These are phyloP conservation scores for Puccinia novopanici DNA, from an alignment of 1,284 basidiomycete genomes.

Conservation along the genomic window DNA sequence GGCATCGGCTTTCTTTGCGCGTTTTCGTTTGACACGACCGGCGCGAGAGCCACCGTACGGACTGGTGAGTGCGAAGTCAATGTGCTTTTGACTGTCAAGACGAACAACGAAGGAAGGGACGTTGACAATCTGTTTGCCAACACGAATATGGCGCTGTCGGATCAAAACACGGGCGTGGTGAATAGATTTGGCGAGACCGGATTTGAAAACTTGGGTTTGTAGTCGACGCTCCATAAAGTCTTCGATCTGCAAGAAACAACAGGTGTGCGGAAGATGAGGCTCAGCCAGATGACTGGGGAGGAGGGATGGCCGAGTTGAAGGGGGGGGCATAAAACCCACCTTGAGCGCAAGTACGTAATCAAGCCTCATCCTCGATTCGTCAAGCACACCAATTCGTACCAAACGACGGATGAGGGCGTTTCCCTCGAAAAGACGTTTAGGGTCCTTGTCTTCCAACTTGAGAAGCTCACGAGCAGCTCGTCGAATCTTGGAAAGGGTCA, in stretches of 20 bases:
- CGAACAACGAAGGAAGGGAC: constrained; percentile 97
- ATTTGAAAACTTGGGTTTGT: constrained; percentile 99
- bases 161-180: constrained; percentile 99
- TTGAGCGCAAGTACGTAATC: constrained; percentile 50
- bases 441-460: constrained; percentile 99
- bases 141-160: constrained; percentile 93
- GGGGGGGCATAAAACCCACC: background rate
- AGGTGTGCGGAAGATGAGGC: background rate
- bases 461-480: constrained; percentile 99
- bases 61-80: constrained; percentile 96
- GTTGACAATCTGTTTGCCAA: constrained; percentile 99
- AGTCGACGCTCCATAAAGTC: constrained; percentile 99
- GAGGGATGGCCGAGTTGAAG: no score
- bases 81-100: constrained; percentile 70
- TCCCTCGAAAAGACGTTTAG: constrained; percentile 99
- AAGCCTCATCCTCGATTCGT: constrained; percentile 84
- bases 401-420: constrained; percentile 99
- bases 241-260: constrained; percentile 86
- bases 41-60: constrained; percentile 96
- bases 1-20: constrained; percentile 86
- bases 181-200: constrained; percentile 90
- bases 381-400: constrained; percentile 98
- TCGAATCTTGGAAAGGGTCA: constrained; percentile 98
- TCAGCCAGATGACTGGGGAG: background rate
- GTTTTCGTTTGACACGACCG: constrained; percentile 99